These are phyloP conservation scores for Eucalyptus pumila DNA, from an alignment of 345 rosid genomes.

Conservation along the genomic window DNA sequence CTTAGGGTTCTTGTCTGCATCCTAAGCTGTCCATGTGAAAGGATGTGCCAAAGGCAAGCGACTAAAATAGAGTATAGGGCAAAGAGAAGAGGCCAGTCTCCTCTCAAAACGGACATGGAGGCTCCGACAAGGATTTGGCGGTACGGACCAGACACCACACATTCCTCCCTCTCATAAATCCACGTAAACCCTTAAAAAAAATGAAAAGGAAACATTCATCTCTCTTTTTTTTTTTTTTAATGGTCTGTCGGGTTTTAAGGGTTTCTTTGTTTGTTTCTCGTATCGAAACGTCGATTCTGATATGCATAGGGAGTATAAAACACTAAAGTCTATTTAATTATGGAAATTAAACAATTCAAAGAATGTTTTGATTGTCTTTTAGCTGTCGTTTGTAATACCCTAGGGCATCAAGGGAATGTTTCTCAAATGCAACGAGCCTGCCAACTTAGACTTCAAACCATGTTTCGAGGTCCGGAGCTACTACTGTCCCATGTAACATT, in stretches of 20 bases:
- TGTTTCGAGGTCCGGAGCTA: neutral
- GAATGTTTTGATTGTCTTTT: neutral
- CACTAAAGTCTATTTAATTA: neutral
- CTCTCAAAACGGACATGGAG: slow-evolving; percentile 26
- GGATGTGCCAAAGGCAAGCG: neutral
- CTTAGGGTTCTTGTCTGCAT: neutral
- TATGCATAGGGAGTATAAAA: slow-evolving; percentile 6
- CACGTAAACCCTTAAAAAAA: neutral
- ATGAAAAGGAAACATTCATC: neutral
- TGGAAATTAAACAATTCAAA: neutral
- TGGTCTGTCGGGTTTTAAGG: slow-evolving; percentile 43
- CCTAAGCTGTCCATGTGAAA: neutral
- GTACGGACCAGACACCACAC: slow-evolving; percentile 5
- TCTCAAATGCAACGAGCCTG: neutral
- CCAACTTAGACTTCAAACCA: neutral
- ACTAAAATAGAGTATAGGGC: neutral
- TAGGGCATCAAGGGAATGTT: neutral
- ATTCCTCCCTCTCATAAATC: neutral
- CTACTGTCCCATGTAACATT: neutral
- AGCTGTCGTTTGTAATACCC: neutral
- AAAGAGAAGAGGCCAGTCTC: neutral
- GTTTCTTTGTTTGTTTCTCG: slow-evolving; percentile 22
- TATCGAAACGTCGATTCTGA: slow-evolving; percentile 14
- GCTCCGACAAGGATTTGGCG: slow-evolving; percentile 58
- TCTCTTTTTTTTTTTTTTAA: neutral